A percentile compares a stretch with the other conserved stretches of the same genome.
phyloP scores from a whole-genome alignment of 768 basidiomycete species.

The Porpolomopsis calyptriformis region DNA sequence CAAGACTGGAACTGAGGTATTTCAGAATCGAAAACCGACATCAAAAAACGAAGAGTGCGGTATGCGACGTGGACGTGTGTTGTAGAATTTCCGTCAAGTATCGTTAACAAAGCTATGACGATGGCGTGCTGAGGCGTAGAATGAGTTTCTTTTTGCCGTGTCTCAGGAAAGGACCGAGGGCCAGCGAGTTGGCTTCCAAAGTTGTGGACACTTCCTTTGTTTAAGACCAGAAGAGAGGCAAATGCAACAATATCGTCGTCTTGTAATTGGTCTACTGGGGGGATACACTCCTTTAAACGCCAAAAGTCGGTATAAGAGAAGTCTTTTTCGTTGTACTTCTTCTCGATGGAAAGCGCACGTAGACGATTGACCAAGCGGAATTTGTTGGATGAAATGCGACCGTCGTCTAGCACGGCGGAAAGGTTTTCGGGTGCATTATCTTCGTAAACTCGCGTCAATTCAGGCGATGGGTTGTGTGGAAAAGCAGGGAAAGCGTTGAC shows the following conservation, averaged over 20 bases:
- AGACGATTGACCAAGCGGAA: constrained; percentile 65
- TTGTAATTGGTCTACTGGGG: constrained; percentile 39
- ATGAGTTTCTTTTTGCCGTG: constrained; percentile 11
- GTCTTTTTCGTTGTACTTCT: constrained; percentile 28
- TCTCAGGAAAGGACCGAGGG: constrained; percentile 31
- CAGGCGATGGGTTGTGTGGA: constrained; percentile 51
- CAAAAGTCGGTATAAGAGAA: constrained; percentile 66
- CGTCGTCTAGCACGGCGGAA: constrained; percentile 45
- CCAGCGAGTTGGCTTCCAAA: constrained; percentile 42
- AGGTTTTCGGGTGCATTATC: constrained; percentile 39
- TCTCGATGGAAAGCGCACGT: constrained; percentile 33
- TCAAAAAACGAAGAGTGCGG: constrained; percentile 48
- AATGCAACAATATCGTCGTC: constrained; percentile 67
- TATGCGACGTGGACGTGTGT: constrained; percentile 49
- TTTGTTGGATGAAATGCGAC: constrained; percentile 58
- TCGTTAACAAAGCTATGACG: constrained; percentile 40
- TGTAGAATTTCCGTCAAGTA: constrained; percentile 44
- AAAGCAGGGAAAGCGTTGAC: constrained; percentile 58
- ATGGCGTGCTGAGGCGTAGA: constrained; percentile 38
- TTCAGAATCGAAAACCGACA: constrained; percentile 32
- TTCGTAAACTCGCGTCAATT: constrained; percentile 34
- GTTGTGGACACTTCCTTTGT: constrained; percentile 52
- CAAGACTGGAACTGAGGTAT: constrained; percentile 18
- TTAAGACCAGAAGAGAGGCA: constrained; percentile 46
- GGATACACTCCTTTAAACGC: constrained; percentile 74